phyloP scores from a whole-genome alignment of 148 eudicot genomes.

The Linanthus parryae region DNA sequence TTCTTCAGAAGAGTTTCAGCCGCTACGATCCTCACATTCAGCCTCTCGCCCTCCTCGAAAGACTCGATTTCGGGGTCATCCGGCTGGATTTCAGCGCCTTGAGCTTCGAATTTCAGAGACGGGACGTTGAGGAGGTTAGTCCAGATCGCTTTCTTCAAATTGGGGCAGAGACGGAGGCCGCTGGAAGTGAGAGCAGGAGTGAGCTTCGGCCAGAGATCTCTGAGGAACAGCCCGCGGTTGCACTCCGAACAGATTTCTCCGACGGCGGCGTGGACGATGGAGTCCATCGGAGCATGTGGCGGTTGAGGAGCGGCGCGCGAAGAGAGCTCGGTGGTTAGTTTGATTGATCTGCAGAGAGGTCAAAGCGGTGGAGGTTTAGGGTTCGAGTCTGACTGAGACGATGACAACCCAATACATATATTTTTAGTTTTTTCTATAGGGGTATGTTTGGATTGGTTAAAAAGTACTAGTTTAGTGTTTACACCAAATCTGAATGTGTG shows the following conservation, averaged over 20 bases:
- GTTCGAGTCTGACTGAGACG: no score
- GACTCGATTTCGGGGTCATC: slow-evolving; percentile 17
- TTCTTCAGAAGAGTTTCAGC: slow-evolving; percentile 44
- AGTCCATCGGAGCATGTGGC: no score
- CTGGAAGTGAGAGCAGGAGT: slow-evolving; percentile 31
- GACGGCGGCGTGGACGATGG: slow-evolving; percentile 53
- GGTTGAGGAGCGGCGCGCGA: no score
- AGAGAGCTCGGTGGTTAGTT: no score
- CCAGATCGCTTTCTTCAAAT: slow-evolving; percentile 64
- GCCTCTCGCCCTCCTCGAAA: slow-evolving; percentile 47
- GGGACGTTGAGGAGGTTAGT: slow-evolving; percentile 47
- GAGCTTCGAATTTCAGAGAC: slow-evolving; percentile 37
- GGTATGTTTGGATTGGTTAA: no score
- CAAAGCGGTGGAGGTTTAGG: no score
- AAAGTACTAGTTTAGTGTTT: no score
- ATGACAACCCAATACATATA: no score
- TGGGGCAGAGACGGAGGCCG: slow-evolving; percentile 41
- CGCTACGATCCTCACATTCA: slow-evolving; percentile 56
- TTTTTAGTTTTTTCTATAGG: no score
- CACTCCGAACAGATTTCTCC: slow-evolving; percentile 66
- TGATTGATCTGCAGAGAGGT: no score
- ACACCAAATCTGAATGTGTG: no score
- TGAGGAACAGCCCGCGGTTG: slow-evolving; percentile 43
- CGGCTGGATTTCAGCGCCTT: slow-evolving; percentile 16
- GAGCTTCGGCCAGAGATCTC: slow-evolving; percentile 52